These are phyloP conservation scores for Paecilomyces sp. DNA, from an alignment of 2,329 filamentous ascomycete genomes.

Conservation along the genomic window DNA sequence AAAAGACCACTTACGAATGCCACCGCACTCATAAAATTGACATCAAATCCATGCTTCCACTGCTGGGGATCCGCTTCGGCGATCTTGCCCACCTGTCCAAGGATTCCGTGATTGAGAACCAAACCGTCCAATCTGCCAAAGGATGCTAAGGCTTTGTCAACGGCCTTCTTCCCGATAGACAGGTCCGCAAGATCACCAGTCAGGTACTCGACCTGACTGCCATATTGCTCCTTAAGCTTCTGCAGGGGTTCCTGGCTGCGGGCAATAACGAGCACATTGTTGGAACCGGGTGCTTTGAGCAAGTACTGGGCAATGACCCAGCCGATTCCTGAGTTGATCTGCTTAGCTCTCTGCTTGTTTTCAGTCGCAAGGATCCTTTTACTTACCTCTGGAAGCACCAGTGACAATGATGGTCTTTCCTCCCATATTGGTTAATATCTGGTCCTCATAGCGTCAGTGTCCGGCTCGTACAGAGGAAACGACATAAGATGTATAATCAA, in stretches of 20 bases:
- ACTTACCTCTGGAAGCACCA: slow-evolving; percentile 55
- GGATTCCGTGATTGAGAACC: slow-evolving; percentile 78
- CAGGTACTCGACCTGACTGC: slow-evolving; percentile 48
- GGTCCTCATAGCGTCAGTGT: no score
- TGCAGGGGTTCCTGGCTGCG: slow-evolving; percentile 49
- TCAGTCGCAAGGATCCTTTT: neutral
- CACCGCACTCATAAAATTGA: slow-evolving; percentile 81
- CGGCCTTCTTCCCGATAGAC: slow-evolving; percentile 51
- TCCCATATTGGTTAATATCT: neutral
- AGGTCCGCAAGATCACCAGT: slow-evolving; percentile 52
- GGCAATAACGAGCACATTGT: slow-evolving; percentile 53
- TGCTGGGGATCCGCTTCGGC: slow-evolving; percentile 60
- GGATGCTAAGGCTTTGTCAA: slow-evolving; percentile 56
- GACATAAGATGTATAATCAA: no score
- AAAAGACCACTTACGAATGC: slow-evolving; percentile 54
- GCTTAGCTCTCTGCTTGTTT: neutral
- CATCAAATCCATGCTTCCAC: slow-evolving; percentile 70
- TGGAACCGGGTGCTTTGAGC: slow-evolving; percentile 40
- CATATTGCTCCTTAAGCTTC: slow-evolving; percentile 47
- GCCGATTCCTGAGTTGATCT: slow-evolving; percentile 48
- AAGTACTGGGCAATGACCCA: slow-evolving; percentile 54
- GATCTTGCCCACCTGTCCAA: slow-evolving; percentile 69
- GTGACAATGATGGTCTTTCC: slow-evolving; percentile 58
- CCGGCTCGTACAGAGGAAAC: no score
- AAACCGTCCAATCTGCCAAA: slow-evolving; percentile 74